These are phyloP conservation scores for Xylaria cubensis DNA, from an alignment of 495 filamentous ascomycete species.

Conservation along the genomic window DNA sequence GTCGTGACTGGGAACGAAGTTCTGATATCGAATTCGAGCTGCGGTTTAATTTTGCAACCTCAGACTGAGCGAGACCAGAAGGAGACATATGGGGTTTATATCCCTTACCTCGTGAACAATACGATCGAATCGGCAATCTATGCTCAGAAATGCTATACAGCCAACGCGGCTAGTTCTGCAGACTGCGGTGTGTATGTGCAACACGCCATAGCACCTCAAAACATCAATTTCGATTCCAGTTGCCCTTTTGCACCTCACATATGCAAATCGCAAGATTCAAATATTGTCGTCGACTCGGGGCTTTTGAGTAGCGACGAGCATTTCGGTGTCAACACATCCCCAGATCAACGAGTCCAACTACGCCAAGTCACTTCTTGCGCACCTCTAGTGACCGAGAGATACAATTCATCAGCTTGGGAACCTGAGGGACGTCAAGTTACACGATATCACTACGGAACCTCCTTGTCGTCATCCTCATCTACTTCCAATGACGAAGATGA, in stretches of 20 bases:
- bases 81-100: not conserved
- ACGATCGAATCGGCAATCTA: not conserved
- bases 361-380: not conserved
- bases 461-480: not conserved
- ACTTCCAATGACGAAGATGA: not conserved
- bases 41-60: not conserved
- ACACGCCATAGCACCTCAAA: not conserved
- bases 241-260: not conserved
- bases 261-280: not conserved
- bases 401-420: not conserved
- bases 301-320: not conserved
- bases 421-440: not conserved
- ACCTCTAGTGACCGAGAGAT: not conserved
- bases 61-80: not conserved
- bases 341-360: not conserved
- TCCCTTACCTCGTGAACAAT: not conserved
- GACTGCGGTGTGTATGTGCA: not conserved
- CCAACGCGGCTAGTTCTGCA: not conserved
- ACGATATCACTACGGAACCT: not conserved
- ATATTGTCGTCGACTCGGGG: not conserved
- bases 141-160: conserved; percentile 3
- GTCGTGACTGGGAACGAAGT: not conserved
- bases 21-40: not conserved
- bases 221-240: not conserved
- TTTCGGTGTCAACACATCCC: not conserved